Evolutionary conservation across 2,329 filamentous ascomycete species (phyloP).

Genomic region (Trichoderma gracile): DNA sequence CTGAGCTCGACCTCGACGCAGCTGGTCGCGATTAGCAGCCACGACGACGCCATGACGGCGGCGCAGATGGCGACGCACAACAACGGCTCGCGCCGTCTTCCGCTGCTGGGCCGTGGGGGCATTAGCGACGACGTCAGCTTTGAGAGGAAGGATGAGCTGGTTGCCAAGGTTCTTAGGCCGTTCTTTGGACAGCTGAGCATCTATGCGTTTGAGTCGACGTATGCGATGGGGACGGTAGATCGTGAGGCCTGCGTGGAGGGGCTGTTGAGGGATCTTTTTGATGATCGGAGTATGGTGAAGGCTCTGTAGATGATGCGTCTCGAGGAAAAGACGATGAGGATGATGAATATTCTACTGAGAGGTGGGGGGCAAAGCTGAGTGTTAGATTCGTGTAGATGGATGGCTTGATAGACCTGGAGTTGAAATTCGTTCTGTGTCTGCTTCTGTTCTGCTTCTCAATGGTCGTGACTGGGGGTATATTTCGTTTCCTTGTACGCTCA

Average conservation of each 20-base stretch:
- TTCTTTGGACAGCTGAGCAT: constrained; percentile 94
- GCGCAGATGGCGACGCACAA: constrained; percentile 41
- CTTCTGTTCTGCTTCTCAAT: too few relatives aligned
- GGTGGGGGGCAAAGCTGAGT: too few relatives aligned
- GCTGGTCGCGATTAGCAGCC: constrained; percentile 35
- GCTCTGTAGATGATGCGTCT: constrained; percentile 46
- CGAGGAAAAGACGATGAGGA: not conserved
- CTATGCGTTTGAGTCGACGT: constrained; percentile 88
- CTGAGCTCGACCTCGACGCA: constrained; percentile 52
- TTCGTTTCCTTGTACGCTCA: not conserved
- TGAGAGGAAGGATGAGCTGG: constrained; percentile 66
- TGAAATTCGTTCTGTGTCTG: not conserved
- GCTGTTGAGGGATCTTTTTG: constrained; percentile 74
- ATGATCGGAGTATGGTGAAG: constrained; percentile 69
- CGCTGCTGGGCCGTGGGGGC: constrained; percentile 53
- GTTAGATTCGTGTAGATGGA: too few relatives aligned
- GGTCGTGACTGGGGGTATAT: too few relatives aligned
- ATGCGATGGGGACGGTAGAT: constrained; percentile 75
- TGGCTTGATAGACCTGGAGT: not conserved
- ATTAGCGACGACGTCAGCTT: constrained; percentile 58
- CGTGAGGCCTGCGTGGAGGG: constrained; percentile 61
- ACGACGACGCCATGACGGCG: constrained; percentile 39
- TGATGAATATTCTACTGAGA: too few relatives aligned
- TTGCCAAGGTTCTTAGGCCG: constrained; percentile 76
- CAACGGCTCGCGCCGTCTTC: constrained; percentile 45